Conservation (phyloP, 2,329 filamentous ascomycete genomes). For the Knufia fluminis region DNA sequence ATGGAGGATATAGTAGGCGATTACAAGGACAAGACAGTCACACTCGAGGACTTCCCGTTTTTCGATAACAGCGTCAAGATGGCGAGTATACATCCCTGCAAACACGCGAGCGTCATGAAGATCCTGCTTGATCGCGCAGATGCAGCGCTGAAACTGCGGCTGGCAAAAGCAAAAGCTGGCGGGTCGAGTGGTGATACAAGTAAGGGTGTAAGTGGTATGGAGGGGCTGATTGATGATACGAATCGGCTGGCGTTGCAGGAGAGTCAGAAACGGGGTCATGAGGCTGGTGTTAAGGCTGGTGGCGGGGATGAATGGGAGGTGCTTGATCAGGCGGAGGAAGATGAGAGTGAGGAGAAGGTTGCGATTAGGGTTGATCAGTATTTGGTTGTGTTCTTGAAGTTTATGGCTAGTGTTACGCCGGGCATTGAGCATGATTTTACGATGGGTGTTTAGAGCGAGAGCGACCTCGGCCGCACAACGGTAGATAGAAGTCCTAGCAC, state of each 20-base stretch:
- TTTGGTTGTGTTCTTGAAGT: constrained; percentile 48
- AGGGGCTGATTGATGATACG: constrained; percentile 77
- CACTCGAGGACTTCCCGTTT: constrained; percentile 93
- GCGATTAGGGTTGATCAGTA: constrained; percentile 45
- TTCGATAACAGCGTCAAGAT: constrained; percentile 89
- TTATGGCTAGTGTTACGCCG: constrained; percentile 82
- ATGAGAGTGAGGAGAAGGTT: constrained; percentile 37
- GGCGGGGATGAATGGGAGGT: constrained; percentile 57
- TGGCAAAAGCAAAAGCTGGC: constrained; percentile 65
- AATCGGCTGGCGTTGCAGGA: constrained; percentile 39
- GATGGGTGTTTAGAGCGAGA: constrained; percentile 92
- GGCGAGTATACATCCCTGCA: constrained; percentile 93
- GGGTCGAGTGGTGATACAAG: constrained; percentile 30
- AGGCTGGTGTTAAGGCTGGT: constrained; percentile 27
- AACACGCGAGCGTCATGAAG: constrained; percentile 97
- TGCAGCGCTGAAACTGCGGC: constrained; percentile 77
- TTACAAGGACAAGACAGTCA: constrained; percentile 98
- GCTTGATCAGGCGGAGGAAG: constrained; percentile 40
- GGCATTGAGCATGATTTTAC: constrained; percentile 98
- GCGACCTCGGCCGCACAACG: too few relatives aligned
- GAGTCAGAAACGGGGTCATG: constrained; percentile 30
- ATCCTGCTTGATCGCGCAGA: constrained; percentile 90
- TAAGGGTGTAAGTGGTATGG: constrained; percentile 56
- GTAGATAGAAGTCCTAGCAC: too few relatives aligned
- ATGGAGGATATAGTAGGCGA: constrained; percentile 96